Evolutionary conservation across 164 flowering plant species (phyloP).

Genomic region (Vitis labrusca): DNA sequence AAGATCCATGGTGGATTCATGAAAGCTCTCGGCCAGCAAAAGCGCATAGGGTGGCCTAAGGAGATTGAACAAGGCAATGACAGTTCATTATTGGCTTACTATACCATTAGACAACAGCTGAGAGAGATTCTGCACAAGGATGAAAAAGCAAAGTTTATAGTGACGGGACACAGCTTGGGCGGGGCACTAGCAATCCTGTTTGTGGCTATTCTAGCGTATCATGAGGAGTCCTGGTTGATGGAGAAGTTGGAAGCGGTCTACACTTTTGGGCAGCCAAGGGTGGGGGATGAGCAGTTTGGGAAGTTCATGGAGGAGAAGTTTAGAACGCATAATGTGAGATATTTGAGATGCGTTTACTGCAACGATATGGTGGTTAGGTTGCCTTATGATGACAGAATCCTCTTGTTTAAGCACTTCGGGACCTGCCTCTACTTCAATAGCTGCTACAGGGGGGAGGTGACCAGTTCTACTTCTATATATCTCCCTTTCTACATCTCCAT

Average conservation of each 20-base stretch:
- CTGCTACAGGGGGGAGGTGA: slow-evolving; percentile 63
- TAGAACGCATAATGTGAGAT: slow-evolving; percentile 36
- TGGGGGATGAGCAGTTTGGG: slow-evolving; percentile 63
- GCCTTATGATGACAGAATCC: slow-evolving; percentile 59
- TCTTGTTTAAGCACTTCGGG: slow-evolving; percentile 74
- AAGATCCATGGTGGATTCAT: slow-evolving; percentile 59
- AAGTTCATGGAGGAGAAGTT: slow-evolving; percentile 51
- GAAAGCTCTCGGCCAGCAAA: slow-evolving; percentile 68
- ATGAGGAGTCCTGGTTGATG: slow-evolving; percentile 57
- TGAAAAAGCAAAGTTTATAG: slow-evolving; percentile 41
- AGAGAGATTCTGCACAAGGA: slow-evolving; percentile 34
- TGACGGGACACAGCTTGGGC: slow-evolving; percentile 91
- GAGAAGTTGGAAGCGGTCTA: slow-evolving; percentile 66
- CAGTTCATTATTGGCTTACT: slow-evolving; percentile 46
- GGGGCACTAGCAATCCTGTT: slow-evolving; percentile 79
- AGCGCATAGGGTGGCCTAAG: slow-evolving; percentile 55
- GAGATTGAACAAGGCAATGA: slow-evolving; percentile 20
- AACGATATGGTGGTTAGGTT: slow-evolving; percentile 82
- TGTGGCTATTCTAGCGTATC: slow-evolving; percentile 42
- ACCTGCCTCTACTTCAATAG: slow-evolving; percentile 62
- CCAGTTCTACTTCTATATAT: slow-evolving; percentile 1
- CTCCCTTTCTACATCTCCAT: neutral
- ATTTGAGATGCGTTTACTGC: slow-evolving; percentile 64
- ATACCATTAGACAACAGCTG: slow-evolving; percentile 51
- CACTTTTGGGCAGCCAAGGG: slow-evolving; percentile 89